phyloP scores from a whole-genome alignment of 2,329 filamentous ascomycete species.

The Bimuria novae-zelandiae region DNA sequence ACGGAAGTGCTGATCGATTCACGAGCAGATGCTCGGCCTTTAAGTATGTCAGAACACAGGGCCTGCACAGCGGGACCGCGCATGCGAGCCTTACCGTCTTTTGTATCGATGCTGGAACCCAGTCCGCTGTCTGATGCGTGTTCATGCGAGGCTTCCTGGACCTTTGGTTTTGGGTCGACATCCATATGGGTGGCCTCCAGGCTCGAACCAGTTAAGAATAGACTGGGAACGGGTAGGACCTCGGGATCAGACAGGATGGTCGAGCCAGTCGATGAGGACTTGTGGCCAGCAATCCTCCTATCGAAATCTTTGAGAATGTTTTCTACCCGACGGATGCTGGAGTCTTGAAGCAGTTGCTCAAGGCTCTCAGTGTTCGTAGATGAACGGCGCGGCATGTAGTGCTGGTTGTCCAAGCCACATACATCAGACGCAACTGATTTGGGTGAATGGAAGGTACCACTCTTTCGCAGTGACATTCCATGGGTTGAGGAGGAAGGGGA shows the following conservation, averaged over 20 bases:
- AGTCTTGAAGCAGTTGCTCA: slow-evolving; percentile 53
- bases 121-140: slow-evolving; percentile 87
- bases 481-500: slow-evolving; percentile 42
- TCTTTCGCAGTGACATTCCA: slow-evolving; percentile 54
- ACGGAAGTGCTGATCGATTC: slow-evolving; percentile 46
- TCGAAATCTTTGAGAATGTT: slow-evolving; percentile 53
- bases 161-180: slow-evolving; percentile 48
- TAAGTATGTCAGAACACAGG: slow-evolving; percentile 39
- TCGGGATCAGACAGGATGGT: slow-evolving; percentile 54
- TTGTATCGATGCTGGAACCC: slow-evolving; percentile 74
- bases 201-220: slow-evolving; percentile 47
- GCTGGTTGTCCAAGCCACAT: slow-evolving; percentile 45
- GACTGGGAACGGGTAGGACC: slow-evolving; percentile 54
- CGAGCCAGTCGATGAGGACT: slow-evolving; percentile 34
- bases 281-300: slow-evolving; percentile 47
- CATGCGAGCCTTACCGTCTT: slow-evolving; percentile 42
- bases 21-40: slow-evolving; percentile 41
- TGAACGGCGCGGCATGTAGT: slow-evolving; percentile 53
- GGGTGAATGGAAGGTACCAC: slow-evolving; percentile 54
- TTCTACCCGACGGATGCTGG: slow-evolving; percentile 51
- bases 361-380: slow-evolving; percentile 54
- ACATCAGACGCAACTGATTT: slow-evolving; percentile 45
- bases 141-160: slow-evolving; percentile 55
- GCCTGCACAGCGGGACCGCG: slow-evolving; percentile 23
- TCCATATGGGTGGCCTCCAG: slow-evolving; percentile 45